Evolutionary conservation across 2,329 filamentous ascomycete genomes (phyloP), one percentile per base, ranked within the genome.

Genomic region (Coniochaeta prunicola): DNA sequence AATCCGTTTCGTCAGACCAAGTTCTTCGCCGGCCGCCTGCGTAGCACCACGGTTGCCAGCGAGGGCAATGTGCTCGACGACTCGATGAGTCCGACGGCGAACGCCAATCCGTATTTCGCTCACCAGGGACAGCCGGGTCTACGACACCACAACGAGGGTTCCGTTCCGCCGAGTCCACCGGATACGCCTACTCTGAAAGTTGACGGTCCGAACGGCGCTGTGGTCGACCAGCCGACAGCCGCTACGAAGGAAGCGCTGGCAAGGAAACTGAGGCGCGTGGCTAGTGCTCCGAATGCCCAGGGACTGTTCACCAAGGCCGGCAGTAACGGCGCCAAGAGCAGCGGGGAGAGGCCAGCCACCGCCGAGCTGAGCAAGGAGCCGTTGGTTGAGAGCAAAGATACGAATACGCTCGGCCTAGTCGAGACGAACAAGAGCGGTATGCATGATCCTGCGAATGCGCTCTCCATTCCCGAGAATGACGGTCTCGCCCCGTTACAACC

Each of bases 81-180:
- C 73, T 80, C 85, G 62, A 81, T 96, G 68, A 96, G 92, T 69
- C 94, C 94, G 28, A 97, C 92, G 4, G 93, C 92, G 57, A 87
- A 93, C 70, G 93, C 92, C 64, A 99, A 99, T 72, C 94, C 94
- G 19, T 99, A 99, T 76, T 99, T 97, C 74, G 90, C 87, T 65
- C 94, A 97, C 72, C 94, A 99, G 76, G 94, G 94, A 59, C 92
- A 92, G 67, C 94, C 94, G 4, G 90, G 91, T 64, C 80, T 97
- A 67, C 88, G 93, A 70, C 94, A 99, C 77, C 92, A 96, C 77
- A 96, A 97, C 73, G 91, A 94, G 66, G 90, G 88, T 69, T 97
- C 92, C 64, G 90, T 96, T 36, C 92, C 94, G 15, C 91, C 92
- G 13, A 96, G 92, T 62, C 93, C 94, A 31, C 91, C 93, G 50